Evolutionary conservation across 306 rosid genomes (phyloP), one percentile per base, ranked within the genome.

Genomic region (Purshia tridentata): DNA sequence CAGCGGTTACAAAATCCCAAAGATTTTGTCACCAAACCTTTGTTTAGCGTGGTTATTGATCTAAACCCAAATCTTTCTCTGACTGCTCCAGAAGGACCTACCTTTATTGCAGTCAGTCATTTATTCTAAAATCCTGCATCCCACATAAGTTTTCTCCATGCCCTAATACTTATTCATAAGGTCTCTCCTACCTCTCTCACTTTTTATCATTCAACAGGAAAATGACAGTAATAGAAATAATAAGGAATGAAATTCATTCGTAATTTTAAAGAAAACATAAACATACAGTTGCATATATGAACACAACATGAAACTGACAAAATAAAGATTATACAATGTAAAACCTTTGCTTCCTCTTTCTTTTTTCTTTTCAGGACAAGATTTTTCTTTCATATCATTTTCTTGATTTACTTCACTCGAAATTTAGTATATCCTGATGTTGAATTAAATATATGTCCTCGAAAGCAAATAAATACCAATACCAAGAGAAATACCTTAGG

Each of bases 401-500:
- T 52, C 44, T 29, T 67, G 23, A 23, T 23, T 29, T 48, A 47
- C 13, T 15, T 16, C 47, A n/a, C 4, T 16, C 14, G 1, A 23
- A 8, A 61, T 40, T 37, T 18, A 39, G 8, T 29, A 9, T 8
- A 23, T 68, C 56, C 69, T 57, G 10, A 35, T 35, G 19, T 48
- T 48, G 1, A 65, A 6, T 44, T 67, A 52, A 50, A 48, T 9
- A 48, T 9, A 18, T 67, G 40, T 39, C 41, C 78, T 20, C 1
- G 18, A 60, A n/a, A 13, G 40, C 52, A 67, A 52, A 52, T 22
- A 9, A 18, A 78, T 15, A 61, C 47, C 5, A 57, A 23, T 14
- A 20, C 41, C 22, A 65, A 35, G 13, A 50, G 47, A 44, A 22
- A 72, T 84, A 91, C 97, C 89, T 81, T 66, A 5, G 53, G 49